These are phyloP conservation scores for Suhomyces bolitotheri DNA, from an alignment of 1,139 yeast genomes.

Conservation along the genomic window DNA sequence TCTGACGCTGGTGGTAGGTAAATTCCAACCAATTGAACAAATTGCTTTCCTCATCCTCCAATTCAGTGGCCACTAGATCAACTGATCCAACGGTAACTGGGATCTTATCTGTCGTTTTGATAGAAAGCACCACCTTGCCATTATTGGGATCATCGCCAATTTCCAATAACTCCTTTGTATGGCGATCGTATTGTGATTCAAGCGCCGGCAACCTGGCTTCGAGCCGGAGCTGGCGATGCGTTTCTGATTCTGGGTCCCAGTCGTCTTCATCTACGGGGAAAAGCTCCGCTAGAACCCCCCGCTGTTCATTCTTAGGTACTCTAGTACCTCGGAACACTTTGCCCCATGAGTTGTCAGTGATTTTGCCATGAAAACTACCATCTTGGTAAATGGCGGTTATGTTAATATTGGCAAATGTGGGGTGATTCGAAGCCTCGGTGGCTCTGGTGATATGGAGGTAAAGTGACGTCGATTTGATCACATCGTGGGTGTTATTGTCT, in stretches of 20 bases:
- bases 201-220: slow-evolving; percentile 9
- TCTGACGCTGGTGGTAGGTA: slow-evolving; percentile 18
- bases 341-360: slow-evolving; percentile 8
- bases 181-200: slow-evolving; percentile 17
- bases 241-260: slow-evolving; percentile 1
- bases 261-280: slow-evolving; percentile 13
- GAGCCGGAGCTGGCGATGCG: slow-evolving; percentile 1
- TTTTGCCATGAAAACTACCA: slow-evolving; percentile 18
- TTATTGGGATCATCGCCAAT: slow-evolving; percentile 20
- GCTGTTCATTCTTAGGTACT: slow-evolving; percentile 3
- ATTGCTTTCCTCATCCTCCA: slow-evolving; percentile 17
- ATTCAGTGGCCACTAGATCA: slow-evolving; percentile 20
- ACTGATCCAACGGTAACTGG: slow-evolving; percentile 30
- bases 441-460: slow-evolving; percentile 15
- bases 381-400: slow-evolving; percentile 23
- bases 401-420: slow-evolving; percentile 16
- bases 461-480: slow-evolving; percentile 20
- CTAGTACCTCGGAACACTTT: slow-evolving; percentile 8
- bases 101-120: slow-evolving; percentile 26
- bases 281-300: slow-evolving; percentile 4
- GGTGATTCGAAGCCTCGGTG: slow-evolving; percentile 9
- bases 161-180: slow-evolving; percentile 20
- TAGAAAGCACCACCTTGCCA: slow-evolving; percentile 18
- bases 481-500: slow-evolving; percentile 17
- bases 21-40: slow-evolving; percentile 33